Percentiles rank a stretch among this genome's conserved stretches.
Conservation (phyloP, 208 protist genomes). For the Trypanosoma caninum region DNA sequence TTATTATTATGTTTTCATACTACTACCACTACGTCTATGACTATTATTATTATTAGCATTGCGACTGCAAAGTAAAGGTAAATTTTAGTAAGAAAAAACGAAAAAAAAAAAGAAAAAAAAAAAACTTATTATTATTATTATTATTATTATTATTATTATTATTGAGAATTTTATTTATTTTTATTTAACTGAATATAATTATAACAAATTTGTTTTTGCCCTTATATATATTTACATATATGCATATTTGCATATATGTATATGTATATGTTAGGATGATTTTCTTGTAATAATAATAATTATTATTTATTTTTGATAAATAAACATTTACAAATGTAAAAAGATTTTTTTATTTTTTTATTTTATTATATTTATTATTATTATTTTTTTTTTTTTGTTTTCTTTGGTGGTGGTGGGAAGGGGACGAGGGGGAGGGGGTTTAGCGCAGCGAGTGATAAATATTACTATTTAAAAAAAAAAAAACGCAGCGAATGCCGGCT, state of each 20-base stretch:
- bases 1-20: slow-evolving; percentile 8
- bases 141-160: slow-evolving; percentile 8
- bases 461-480: neutral
- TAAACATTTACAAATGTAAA: no score
- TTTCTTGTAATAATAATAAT: no score
- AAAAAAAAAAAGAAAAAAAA: no score
- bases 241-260: no score
- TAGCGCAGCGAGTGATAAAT: neutral
- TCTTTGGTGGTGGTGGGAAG: neutral
- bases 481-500: slow-evolving; percentile 48
- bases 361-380: neutral
- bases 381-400: neutral
- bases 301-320: no score
- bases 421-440: no score
- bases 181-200: neutral
- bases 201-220: neutral
- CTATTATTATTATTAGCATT: no score
- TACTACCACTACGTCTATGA: neutral
- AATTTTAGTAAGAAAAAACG: no score
- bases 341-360: neutral
- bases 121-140: slow-evolving; percentile 15
- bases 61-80: no score
- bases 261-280: no score
- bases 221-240: slow-evolving; percentile 8
- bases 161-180: slow-evolving; percentile 3